Base-by-base conservation (phyloP, 2,329 filamentous ascomycete genomes). In the Colletotrichum tofieldiae region DNA sequence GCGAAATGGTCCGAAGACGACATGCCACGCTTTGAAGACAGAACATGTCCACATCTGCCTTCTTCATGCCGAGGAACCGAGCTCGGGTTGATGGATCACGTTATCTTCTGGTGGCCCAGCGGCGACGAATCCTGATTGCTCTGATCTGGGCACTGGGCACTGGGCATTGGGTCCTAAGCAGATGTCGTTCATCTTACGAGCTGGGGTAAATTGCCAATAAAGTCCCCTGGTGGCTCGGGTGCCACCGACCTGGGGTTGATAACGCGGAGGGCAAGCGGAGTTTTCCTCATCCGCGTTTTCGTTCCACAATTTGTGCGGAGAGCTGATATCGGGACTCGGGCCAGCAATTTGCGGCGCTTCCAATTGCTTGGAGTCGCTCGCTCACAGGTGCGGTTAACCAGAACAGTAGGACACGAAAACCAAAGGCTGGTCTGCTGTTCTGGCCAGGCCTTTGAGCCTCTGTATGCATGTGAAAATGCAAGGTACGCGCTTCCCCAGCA, bases 401-500 rank as follows among this genome's bases (percentile, higher is more conserved):
- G 52, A 63, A 32, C 39, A 37, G 49, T 23, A 55, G 55, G 58
- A 54, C 65, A 54, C 54, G 23, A 62, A 16, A 56, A 37, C n/a
- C 58, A 39, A 26, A 45, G 23, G 37, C 16, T 20, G 37, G 45
- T 32, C 45, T 55, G 43, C 51, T 43, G 47, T 49, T 64, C 54
- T 69, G 65, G 69, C 65, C 39, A 69, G 45, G 35, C 54, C 26
- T 14, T 29, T 5, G 45, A 47, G 45, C 47, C 56, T 72, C n/a
- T 23, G 43, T 39, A 71, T 61, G 35, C 65, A 65, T 69, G 59
- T 59, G 65, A 20, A 32, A 41, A 70, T 70, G 65, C 60, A 72
- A 72, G 70, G 70, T 60, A 72, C 70, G 65, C 65, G 54, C 59
- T 65, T 72, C 70, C 60, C 65, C 65, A 69, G 59, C 43, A 45